Percentiles rank a stretch among this genome's conserved stretches.
phyloP scores from a whole-genome alignment of 345 rosid genomes.

The Lumnitzera racemosa region DNA sequence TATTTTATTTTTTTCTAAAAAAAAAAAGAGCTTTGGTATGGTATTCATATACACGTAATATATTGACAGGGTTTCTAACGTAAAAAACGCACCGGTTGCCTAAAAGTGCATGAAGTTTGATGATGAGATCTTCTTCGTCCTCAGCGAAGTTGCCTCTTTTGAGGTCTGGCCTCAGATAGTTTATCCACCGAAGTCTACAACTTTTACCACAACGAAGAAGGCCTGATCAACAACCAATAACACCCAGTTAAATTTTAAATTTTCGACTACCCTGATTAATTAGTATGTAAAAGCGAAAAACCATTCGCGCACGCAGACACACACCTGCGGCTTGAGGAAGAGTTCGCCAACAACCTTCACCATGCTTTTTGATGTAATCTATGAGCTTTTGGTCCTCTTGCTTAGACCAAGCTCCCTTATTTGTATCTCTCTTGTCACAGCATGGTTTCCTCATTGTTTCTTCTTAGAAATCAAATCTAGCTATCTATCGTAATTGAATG shows the following conservation, averaged over 20 bases:
- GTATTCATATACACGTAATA: too few species aligned
- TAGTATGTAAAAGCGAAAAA: background rate
- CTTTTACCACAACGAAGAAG: constrained; percentile 42
- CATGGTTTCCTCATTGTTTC: constrained; percentile 32
- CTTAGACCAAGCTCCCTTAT: constrained; percentile 41
- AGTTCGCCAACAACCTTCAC: constrained; percentile 40
- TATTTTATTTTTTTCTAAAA: too few species aligned
- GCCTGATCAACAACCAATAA: constrained; percentile 14
- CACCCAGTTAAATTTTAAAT: background rate
- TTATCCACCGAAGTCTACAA: constrained; percentile 42
- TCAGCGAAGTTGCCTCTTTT: constrained; percentile 37
- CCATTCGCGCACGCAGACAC: background rate
- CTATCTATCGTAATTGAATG: too few species aligned
- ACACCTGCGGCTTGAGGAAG: constrained; percentile 39
- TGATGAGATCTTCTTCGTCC: constrained; percentile 46
- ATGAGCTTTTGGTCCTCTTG: constrained; percentile 40
- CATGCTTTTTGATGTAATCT: constrained; percentile 30
- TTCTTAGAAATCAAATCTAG: too few species aligned
- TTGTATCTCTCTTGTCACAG: constrained; percentile 27
- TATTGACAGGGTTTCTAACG: too few species aligned
- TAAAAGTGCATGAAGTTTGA: constrained; percentile 42
- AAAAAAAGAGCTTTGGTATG: too few species aligned
- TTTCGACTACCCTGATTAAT: background rate
- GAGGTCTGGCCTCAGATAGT: constrained; percentile 40
- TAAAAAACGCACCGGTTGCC: constrained; percentile 29